Base-by-base conservation (phyloP, 2,329 filamentous ascomycete genomes). In the Cladosporium velox region DNA sequence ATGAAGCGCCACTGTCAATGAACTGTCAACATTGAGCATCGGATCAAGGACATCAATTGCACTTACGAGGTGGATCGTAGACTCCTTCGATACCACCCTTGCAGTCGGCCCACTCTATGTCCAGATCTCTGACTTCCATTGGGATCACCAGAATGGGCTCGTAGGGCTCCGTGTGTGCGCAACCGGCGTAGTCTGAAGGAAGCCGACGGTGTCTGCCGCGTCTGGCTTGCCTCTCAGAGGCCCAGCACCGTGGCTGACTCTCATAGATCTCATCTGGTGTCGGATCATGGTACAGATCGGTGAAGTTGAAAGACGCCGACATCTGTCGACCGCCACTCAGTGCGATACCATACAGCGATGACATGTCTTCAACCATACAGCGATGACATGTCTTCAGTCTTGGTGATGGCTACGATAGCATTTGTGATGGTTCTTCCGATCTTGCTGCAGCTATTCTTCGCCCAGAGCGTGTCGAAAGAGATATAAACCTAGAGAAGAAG, bases 391-490 rank as follows among this genome's bases (percentile, higher is more conserved):
- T 67, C 60, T 6, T 30, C 32, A 12, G 55, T 63, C 38, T 69
- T 54, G 4, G 68, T 52, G 12, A 72, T 52, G 2, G 72, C 65
- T 10, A 73, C 59, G 44, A 71, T 67, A 26, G 69, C 69, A 47
- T 65, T 69, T 3, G 28, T 59, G 44, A 68, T 66, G 3, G 67
- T 67, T 0, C 60, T 24, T 3, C 70, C 70, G 18, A 71, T 55
- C 11, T 30, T 59, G 32, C 64, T 57, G 54, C 71, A 72, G 24
- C 65, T 68, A 44, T 72, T 64, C 32, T 69, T 69, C 4, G 71
- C 71, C 60, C 68, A 71, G 24, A 72, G 51, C 4, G 62, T 66
- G 26, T 66, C 65, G 66, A 66, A 72, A 30, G 69, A 70, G n/a
- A 72, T 69, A 64, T 72, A 72, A 18, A 71, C 62, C 57, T 59